A percentile compares a stretch with the other conserved stretches of the same genome.
phyloP scores from a whole-genome alignment of 371 early-diverging fungal species.

The Dichotomocladium elegans region DNA sequence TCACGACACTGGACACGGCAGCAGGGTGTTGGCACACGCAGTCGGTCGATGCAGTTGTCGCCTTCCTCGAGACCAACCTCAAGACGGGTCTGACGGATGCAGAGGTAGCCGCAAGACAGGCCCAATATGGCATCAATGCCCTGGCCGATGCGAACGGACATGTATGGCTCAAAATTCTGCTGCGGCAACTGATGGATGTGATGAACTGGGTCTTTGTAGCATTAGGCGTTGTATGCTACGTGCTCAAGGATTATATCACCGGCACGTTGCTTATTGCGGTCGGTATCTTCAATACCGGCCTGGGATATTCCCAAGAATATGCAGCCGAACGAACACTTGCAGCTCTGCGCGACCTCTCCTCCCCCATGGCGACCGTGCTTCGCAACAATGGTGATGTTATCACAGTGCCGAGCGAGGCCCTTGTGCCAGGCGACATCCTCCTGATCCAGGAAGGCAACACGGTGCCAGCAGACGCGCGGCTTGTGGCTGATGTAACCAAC shows the following conservation, averaged over 20 bases:
- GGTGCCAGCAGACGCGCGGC: constrained; percentile 81
- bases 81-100: constrained; percentile 8
- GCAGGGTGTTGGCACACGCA: constrained; percentile 23
- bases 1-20: no score
- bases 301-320: constrained; percentile 86
- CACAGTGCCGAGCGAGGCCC: constrained; percentile 56
- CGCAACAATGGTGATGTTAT: constrained; percentile 70
- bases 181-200: constrained; percentile 75
- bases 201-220: constrained; percentile 78
- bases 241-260: constrained; percentile 55
- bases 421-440: constrained; percentile 89
- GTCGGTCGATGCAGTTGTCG: constrained; percentile 9
- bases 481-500: constrained; percentile 72
- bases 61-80: constrained; percentile 2
- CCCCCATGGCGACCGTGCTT: constrained; percentile 71
- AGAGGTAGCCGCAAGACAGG: constrained; percentile 11
- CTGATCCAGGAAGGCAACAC: constrained; percentile 86
- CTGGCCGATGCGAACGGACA: constrained; percentile 47
- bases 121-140: constrained; percentile 16
- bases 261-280: constrained; percentile 68
- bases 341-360: constrained; percentile 75
- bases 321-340: constrained; percentile 87
- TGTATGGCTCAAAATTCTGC: constrained; percentile 63
- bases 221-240: constrained; percentile 54
- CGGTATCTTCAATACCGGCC: constrained; percentile 69